Conservation (phyloP, 208 protist genomes). For the Leishmania martiniquensis region DNA sequence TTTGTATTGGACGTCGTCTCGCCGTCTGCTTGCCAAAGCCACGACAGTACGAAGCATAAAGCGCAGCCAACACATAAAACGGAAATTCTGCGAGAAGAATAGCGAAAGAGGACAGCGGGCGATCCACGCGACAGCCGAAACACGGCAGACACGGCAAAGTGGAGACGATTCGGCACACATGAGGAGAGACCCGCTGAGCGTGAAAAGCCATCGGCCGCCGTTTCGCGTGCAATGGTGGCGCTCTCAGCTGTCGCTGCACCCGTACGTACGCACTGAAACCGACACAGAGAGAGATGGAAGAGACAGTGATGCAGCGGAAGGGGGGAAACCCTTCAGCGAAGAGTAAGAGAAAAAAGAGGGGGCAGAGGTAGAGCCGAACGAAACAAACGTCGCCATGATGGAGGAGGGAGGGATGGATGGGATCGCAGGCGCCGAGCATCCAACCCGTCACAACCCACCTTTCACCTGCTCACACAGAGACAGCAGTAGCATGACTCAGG, state of each 20-base stretch:
- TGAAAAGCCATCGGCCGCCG: not conserved
- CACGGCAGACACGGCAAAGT: not conserved
- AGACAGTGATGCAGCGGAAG: no score
- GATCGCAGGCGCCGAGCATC: no score
- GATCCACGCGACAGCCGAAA: not conserved
- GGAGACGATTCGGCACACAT: not conserved
- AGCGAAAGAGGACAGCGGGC: not conserved
- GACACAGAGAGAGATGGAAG: not conserved
- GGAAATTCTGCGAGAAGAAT: not conserved
- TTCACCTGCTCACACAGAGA: not conserved
- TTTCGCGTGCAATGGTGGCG: not conserved
- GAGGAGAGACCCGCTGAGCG: not conserved
- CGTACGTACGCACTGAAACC: not conserved
- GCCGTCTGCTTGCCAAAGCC: not conserved
- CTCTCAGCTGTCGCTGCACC: not conserved
- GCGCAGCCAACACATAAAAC: not conserved
- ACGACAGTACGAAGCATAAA: not conserved
- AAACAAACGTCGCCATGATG: no score
- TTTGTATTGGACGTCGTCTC: not conserved
- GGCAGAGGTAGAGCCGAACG: no score
- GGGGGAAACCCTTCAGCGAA: no score
- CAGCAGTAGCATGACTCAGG: not conserved
- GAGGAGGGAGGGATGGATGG: no score
- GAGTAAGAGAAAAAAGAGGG: no score
- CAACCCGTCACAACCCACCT: no score